Percentiles rank a stretch among this genome's conserved stretches.
phyloP scores from a whole-genome alignment of 1,139 yeast genomes.

The Suhomyces taliae region DNA sequence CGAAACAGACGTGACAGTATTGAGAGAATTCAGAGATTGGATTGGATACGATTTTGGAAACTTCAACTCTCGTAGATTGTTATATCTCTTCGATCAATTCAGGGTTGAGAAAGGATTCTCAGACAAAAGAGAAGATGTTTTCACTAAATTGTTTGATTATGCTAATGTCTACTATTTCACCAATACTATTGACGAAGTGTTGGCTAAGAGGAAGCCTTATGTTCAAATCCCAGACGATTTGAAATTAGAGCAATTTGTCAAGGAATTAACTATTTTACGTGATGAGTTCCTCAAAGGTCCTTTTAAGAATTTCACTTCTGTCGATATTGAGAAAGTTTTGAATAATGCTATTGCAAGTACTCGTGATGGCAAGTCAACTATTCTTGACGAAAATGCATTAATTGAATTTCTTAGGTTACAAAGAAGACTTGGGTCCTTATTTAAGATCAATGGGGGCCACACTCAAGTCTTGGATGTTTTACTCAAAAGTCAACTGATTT shows the following conservation, averaged over 20 bases:
- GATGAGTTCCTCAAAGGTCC: slow-evolving; percentile 11
- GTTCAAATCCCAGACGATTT: slow-evolving; percentile 25
- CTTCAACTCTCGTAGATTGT: slow-evolving; percentile 5
- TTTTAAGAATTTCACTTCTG: slow-evolving; percentile 2
- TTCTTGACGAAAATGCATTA: slow-evolving; percentile 20
- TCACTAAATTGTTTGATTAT: slow-evolving; percentile 1
- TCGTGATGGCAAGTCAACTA: slow-evolving; percentile 13
- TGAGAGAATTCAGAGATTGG: slow-evolving; percentile 7
- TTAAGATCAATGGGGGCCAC: slow-evolving; percentile 30
- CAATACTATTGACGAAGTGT: slow-evolving; percentile 1
- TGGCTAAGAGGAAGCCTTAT: slow-evolving; percentile 7
- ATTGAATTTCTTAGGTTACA: slow-evolving; percentile 22
- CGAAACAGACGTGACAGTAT: not conserved
- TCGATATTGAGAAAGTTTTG: slow-evolving; percentile 17
- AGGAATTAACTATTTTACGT: slow-evolving; percentile 15
- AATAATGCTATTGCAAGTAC: slow-evolving; percentile 21
- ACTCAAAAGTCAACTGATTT: slow-evolving; percentile 3
- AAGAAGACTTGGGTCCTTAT: slow-evolving; percentile 22
- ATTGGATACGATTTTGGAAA: slow-evolving; percentile 1
- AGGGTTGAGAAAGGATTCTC: not conserved
- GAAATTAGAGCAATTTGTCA: slow-evolving; percentile 18
- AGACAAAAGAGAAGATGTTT: slow-evolving; percentile 1
- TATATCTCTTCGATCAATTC: slow-evolving; percentile 4
- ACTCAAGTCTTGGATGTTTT: slow-evolving; percentile 37
- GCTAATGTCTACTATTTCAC: slow-evolving; percentile 3